These are phyloP conservation scores for Wickerhamiella parazyma DNA, from an alignment of 805 yeast genomes.

Conservation along the genomic window DNA sequence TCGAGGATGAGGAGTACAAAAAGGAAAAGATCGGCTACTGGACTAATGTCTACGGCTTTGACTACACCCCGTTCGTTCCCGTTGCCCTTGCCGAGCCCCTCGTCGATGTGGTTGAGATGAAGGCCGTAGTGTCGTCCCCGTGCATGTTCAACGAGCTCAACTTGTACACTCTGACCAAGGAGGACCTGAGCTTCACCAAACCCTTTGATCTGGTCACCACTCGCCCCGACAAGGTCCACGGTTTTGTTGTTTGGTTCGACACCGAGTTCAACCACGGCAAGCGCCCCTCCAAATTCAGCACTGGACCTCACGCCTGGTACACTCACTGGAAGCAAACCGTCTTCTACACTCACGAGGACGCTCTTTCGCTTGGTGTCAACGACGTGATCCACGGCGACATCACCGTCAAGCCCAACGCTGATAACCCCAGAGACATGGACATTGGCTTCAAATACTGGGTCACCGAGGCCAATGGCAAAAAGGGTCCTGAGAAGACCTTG, in stretches of 20 bases:
- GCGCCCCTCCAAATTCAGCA: slow-evolving; percentile 55
- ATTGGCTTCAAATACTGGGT: slow-evolving; percentile 50
- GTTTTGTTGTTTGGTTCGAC: slow-evolving; percentile 89
- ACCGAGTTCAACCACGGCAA: slow-evolving; percentile 51
- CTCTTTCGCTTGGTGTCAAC: slow-evolving; percentile 55
- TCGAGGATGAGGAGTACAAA: slow-evolving; percentile 87
- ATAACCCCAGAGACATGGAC: slow-evolving; percentile 83
- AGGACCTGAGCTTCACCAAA: slow-evolving; percentile 62
- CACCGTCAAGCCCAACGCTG: slow-evolving; percentile 59
- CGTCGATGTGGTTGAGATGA: slow-evolving; percentile 84
- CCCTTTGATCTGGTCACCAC: slow-evolving; percentile 60
- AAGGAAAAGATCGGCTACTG: slow-evolving; percentile 84
- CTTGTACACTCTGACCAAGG: slow-evolving; percentile 74
- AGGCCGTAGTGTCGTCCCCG: slow-evolving; percentile 61
- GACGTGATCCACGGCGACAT: slow-evolving; percentile 62
- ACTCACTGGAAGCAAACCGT: slow-evolving; percentile 99
- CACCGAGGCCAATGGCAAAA: slow-evolving; percentile 34
- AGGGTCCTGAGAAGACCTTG: slow-evolving; percentile 47
- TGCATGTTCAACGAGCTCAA: slow-evolving; percentile 67
- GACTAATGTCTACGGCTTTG: slow-evolving; percentile 96
- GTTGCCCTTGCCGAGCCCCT: slow-evolving; percentile 86
- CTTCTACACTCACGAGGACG: slow-evolving; percentile 70
- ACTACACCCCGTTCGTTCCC: slow-evolving; percentile 78
- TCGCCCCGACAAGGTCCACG: slow-evolving; percentile 74
- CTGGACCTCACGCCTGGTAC: slow-evolving; percentile 88